Percentiles rank a stretch among this genome's conserved stretches.
These are phyloP conservation scores for Suillus cothurnatus DNA, from an alignment of 768 basidiomycete genomes.

Conservation along the genomic window DNA sequence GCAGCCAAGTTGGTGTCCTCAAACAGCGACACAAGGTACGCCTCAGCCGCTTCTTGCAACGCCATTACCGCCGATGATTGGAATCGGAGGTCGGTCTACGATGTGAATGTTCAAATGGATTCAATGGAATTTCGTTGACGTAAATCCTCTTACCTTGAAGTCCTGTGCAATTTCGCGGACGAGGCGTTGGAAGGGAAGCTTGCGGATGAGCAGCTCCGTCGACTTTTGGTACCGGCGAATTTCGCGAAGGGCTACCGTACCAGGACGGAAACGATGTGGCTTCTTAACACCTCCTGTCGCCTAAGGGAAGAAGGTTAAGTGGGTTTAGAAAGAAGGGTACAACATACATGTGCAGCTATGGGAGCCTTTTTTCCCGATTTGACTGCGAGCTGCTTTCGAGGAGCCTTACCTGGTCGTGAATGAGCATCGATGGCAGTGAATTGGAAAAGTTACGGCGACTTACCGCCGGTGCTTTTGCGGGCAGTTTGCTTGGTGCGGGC, in stretches of 20 bases:
- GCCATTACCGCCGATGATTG: slow-evolving; percentile 90
- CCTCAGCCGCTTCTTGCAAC: slow-evolving; percentile 84
- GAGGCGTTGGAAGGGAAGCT: slow-evolving; percentile 88
- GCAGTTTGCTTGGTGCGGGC: slow-evolving; percentile 79
- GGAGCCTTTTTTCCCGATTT: slow-evolving; percentile 50
- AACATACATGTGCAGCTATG: slow-evolving; percentile 43
- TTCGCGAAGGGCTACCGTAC: slow-evolving; percentile 90
- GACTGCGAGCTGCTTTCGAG: slow-evolving; percentile 72
- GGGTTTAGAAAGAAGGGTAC: slow-evolving; percentile 7
- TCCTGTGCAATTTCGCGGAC: slow-evolving; percentile 91
- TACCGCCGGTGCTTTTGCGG: slow-evolving; percentile 76
- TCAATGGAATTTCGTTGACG: neutral
- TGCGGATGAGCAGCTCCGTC: slow-evolving; percentile 83
- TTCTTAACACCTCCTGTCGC: slow-evolving; percentile 91
- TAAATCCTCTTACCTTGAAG: slow-evolving; percentile 64
- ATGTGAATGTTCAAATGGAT: neutral
- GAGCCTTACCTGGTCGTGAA: slow-evolving; percentile 50
- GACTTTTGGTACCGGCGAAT: slow-evolving; percentile 89
- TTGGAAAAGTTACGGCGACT: slow-evolving; percentile 15
- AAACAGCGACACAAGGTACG: slow-evolving; percentile 78
- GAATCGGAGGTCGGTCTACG: slow-evolving; percentile 80
- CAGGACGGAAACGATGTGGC: slow-evolving; percentile 82
- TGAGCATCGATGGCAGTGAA: neutral
- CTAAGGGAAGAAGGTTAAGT: slow-evolving; percentile 36
- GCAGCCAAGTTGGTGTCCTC: slow-evolving; percentile 82